These are phyloP conservation scores for Salvia hispanica DNA, from an alignment of 257 asterid species.

Conservation along the genomic window DNA sequence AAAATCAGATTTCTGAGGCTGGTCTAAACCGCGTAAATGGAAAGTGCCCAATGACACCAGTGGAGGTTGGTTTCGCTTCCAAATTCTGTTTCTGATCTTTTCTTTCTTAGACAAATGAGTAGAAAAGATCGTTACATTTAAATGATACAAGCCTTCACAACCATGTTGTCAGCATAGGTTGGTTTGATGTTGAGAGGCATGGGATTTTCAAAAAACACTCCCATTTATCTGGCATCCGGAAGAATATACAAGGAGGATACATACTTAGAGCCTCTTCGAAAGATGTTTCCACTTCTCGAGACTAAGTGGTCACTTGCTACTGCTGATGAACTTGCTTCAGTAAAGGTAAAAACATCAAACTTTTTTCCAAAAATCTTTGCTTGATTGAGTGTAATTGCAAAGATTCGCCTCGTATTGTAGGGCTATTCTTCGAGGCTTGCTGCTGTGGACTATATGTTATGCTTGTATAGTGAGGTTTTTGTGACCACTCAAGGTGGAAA, in stretches of 20 bases:
- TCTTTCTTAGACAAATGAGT: neutral
- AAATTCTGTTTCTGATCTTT: neutral
- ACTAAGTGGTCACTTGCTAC: slow-evolving; percentile 77
- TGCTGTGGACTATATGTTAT: slow-evolving; percentile 80
- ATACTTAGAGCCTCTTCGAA: slow-evolving; percentile 59
- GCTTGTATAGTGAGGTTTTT: slow-evolving; percentile 84
- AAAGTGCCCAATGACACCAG: slow-evolving; percentile 90
- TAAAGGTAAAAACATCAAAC: slow-evolving; percentile 45
- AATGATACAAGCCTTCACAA: slow-evolving; percentile 10
- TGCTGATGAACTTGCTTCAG: slow-evolving; percentile 66
- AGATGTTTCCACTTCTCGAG: slow-evolving; percentile 79
- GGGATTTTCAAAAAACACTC: slow-evolving; percentile 77
- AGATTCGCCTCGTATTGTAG: slow-evolving; percentile 33
- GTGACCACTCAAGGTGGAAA: slow-evolving; percentile 96
- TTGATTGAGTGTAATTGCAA: no score
- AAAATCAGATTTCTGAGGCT: slow-evolving; percentile 51
- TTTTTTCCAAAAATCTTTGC: neutral
- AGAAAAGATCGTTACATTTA: neutral
- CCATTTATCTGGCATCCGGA: slow-evolving; percentile 85
- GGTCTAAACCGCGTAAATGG: slow-evolving; percentile 74
- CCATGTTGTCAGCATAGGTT: slow-evolving; percentile 78
- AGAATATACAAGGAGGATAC: slow-evolving; percentile 64
- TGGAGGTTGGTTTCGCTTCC: slow-evolving; percentile 65
- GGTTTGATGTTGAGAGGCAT: slow-evolving; percentile 96
- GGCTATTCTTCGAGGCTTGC: slow-evolving; percentile 80